Percentiles rank a stretch among this genome's conserved stretches.
phyloP scores from a whole-genome alignment of 331 rosid species.

The Quercus phellos region DNA sequence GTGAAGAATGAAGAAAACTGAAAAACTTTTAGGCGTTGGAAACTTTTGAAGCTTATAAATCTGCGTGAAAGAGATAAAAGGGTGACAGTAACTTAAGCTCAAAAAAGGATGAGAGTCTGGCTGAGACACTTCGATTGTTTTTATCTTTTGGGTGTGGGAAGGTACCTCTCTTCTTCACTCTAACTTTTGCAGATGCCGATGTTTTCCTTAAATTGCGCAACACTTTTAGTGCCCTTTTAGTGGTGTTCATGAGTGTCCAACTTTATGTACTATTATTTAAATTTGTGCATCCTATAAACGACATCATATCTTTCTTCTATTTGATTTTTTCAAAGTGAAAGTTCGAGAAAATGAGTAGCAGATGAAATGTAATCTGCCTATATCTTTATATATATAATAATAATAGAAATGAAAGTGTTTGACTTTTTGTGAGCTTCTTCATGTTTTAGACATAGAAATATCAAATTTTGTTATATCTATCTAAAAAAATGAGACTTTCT shows the following conservation, averaged over 20 bases:
- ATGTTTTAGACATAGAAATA: too few relatives aligned
- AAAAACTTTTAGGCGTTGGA: not conserved
- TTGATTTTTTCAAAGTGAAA: not conserved
- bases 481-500: too few relatives aligned
- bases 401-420: too few relatives aligned
- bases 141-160: constrained; percentile 23
- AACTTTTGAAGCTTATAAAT: constrained; percentile 26
- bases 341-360: not conserved
- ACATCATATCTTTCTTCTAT: not conserved
- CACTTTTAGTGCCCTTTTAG: constrained; percentile 38
- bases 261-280: constrained; percentile 36
- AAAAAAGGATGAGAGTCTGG: constrained; percentile 12
- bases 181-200: constrained; percentile 23
- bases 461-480: too few relatives aligned
- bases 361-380: too few relatives aligned
- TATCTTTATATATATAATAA: too few relatives aligned
- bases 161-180: constrained; percentile 14
- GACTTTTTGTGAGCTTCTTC: too few relatives aligned
- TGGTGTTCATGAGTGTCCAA: constrained; percentile 40
- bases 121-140: constrained; percentile 24
- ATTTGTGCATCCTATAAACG: constrained; percentile 28
- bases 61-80: constrained; percentile 26
- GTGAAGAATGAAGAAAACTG: constrained; percentile 9
- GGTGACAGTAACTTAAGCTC: constrained; percentile 30
- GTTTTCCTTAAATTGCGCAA: constrained; percentile 68